phyloP scores from a whole-genome alignment of 2,329 filamentous ascomycete genomes.

The Colletotrichum magnum region DNA sequence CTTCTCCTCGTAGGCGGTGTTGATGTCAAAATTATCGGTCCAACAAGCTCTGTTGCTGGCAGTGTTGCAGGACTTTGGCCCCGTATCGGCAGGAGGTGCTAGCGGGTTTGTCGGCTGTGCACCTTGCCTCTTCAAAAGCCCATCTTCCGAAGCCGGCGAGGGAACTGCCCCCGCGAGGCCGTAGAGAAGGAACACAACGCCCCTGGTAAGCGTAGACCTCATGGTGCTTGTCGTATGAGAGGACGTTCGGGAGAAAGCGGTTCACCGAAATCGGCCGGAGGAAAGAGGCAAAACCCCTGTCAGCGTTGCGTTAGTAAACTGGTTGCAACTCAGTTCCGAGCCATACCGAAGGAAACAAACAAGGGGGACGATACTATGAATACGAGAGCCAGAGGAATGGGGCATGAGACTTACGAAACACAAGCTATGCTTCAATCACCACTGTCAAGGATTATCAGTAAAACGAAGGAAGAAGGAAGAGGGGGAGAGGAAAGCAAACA shows the following conservation, averaged over 20 bases:
- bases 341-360: too few species aligned
- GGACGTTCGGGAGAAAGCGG: neutral
- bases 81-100: neutral
- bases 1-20: constrained; percentile 47
- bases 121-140: constrained; percentile 24
- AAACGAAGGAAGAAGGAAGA: constrained; percentile 14
- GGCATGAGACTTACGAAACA: neutral
- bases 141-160: neutral
- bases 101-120: neutral
- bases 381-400: neutral
- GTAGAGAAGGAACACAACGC: constrained; percentile 28
- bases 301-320: too few species aligned
- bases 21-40: constrained; percentile 49
- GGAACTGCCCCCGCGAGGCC: constrained; percentile 25
- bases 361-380: neutral
- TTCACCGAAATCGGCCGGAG: neutral
- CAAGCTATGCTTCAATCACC: neutral
- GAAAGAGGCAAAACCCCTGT: neutral
- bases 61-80: constrained; percentile 42
- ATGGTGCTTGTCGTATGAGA: constrained; percentile 7
- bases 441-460: constrained; percentile 2
- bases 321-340: too few species aligned
- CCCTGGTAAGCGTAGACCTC: constrained; percentile 32
- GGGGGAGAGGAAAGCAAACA: neutral
- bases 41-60: constrained; percentile 44